Evolutionary conservation across 179 eudicot genomes (phyloP), one percentile per base, ranked within the genome.

Genomic region (Spinacia oleracea): DNA sequence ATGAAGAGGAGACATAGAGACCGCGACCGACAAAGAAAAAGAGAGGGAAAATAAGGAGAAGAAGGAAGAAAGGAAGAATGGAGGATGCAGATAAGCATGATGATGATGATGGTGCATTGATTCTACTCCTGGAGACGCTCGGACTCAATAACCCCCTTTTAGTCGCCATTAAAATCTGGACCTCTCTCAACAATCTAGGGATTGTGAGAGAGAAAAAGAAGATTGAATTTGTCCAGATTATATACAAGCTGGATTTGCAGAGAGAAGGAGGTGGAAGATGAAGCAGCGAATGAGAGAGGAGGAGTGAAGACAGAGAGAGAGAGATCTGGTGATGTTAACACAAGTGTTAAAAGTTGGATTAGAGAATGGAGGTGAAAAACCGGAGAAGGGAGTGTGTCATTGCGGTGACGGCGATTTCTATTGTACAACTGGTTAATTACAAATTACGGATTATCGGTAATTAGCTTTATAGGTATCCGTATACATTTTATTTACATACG

Each of bases 101-200:
- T 86, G 89, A 16, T 53, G 58, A 51, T 68, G 85, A 77, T 80
- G 92, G 84, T 87, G 90, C 89, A 80, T 50, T 59, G 82, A 74
- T 77, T 79, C 87, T 84, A 50, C 55, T 85, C 79, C 79, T 80
- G 71, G 76, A 55, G 78, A 35, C 46, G 73, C 63, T 74, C 23
- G 84, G 15, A 56, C 86, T 81, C 32, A 74, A 74, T 58, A 81
- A 60, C 64, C 84, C 90, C 85, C 83, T 85, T 79, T 78, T 89
- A 64, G 60, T 74, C 82, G 88, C 85, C 82, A 50, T 81, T 29
- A 56, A 20, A 50, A 64, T 0, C 65, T 23, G 5, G 20, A 48
- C 53, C 38, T n/a, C 38, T n/a, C 38, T 31, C 64, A 40, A n/a
- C 68, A 31, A 74, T 55, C 62, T 34, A 18, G 18, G 59, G 51